phyloP scores from a whole-genome alignment of 306 rosid genomes.

The Vigna reflexopilosa region DNA sequence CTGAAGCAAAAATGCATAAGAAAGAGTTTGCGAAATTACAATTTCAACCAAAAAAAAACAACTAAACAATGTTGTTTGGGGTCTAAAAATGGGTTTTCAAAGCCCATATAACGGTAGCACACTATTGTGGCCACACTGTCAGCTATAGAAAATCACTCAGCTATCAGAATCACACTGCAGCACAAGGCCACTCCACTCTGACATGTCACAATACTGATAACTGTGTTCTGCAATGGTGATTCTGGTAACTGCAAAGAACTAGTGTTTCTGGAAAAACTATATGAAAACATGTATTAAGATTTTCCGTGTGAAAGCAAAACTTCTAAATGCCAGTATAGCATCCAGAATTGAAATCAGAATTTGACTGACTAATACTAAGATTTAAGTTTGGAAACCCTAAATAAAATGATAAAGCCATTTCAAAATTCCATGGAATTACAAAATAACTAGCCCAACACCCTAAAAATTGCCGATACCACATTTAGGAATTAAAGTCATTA shows the following conservation, averaged over 20 bases:
- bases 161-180: not conserved
- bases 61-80: not conserved
- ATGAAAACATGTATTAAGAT: not conserved
- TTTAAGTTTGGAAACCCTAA: not conserved
- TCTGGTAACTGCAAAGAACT: not conserved
- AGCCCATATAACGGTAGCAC: not conserved
- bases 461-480: not conserved
- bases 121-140: not conserved
- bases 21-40: not conserved
- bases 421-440: slow-evolving; percentile 14
- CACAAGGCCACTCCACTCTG: not conserved
- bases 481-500: not conserved
- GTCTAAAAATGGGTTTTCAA: not conserved
- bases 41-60: not conserved
- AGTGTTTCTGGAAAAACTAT: not conserved
- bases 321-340: not conserved
- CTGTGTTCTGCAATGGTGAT: slow-evolving; percentile 7
- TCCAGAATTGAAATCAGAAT: not conserved
- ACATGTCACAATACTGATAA: not conserved
- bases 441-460: not conserved
- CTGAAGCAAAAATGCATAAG: not conserved
- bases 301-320: slow-evolving; percentile 19
- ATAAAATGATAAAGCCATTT: slow-evolving; percentile 14
- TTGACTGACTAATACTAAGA: not conserved
- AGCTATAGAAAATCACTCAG: not conserved